phyloP scores from a whole-genome alignment of 164 flowering plant genomes.

The Cinnamomum chago region DNA sequence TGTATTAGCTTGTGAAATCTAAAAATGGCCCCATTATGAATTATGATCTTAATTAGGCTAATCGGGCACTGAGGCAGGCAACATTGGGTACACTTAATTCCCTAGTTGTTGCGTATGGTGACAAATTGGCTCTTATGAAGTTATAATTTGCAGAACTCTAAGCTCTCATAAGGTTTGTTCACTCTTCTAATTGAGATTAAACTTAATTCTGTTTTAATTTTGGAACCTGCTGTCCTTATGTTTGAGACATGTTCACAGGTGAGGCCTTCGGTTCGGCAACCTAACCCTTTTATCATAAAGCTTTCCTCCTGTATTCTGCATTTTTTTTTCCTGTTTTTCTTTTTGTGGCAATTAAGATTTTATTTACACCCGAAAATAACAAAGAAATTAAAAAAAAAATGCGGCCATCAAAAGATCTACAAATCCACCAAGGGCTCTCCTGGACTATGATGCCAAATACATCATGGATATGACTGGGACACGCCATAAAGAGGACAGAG shows the following conservation, averaged over 20 bases:
- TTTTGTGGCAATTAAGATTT: no score
- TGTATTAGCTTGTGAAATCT: background rate
- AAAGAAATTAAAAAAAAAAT: no score
- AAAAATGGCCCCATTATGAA: background rate
- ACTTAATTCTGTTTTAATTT: background rate
- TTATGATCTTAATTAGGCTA: constrained; percentile 49
- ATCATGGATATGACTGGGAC: no score
- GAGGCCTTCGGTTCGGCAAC: background rate
- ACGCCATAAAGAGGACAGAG: no score
- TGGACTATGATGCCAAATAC: no score
- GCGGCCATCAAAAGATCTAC: no score
- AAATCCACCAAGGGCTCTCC: no score
- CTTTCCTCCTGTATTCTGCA: background rate
- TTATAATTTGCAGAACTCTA: constrained; percentile 89
- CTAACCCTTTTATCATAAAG: background rate
- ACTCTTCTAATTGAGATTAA: background rate
- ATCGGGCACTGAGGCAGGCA: constrained; percentile 89
- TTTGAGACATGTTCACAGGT: background rate
- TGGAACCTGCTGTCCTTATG: background rate
- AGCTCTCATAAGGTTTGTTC: constrained; percentile 69
- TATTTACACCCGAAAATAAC: no score
- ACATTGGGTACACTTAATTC: constrained; percentile 90
- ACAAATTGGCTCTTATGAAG: constrained; percentile 87
- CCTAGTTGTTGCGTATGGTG: constrained; percentile 87
- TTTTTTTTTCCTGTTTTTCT: background rate